Evolutionary conservation across 768 basidiomycete species (phyloP), one percentile per base, ranked within the genome.

Genomic region (Cubamyces lactineus): DNA sequence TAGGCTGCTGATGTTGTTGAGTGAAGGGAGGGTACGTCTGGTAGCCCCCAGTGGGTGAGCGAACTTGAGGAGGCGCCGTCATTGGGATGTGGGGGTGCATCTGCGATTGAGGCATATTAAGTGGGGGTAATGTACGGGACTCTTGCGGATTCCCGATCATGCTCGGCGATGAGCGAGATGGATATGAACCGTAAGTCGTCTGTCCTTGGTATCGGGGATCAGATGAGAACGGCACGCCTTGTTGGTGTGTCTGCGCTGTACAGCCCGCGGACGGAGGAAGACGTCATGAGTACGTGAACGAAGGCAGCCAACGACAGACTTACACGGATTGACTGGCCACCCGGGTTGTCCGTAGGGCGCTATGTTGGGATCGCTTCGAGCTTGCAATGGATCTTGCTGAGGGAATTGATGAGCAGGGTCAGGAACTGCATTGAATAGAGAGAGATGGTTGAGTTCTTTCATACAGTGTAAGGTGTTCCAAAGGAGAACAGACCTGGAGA

Each of bases 401-500:
- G 84, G 77, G 75, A 83, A 88, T 64, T 84, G 77, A 71, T 53
- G 63, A 66, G 71, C 16, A 41, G 78, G 74, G 72, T 76, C 72
- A 81, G 86, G 84, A 77, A 79, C 87, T 88, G 76, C 77, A 80
- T 85, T 86, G 83, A 86, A 84, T 78, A 77, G 71, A 77, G 78
- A 76, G 71, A 77, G 78, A 76, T 81, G 72, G 80, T 77, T 72
- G 81, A 69, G 65, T 53, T 67, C 68, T 60, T 67, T 69, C 69
- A 67, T 67, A 68, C 65, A 69, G 39, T 64, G 53, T 61, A 63
- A 67, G 61, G 63, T 49, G 61, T 43, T 56, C 63, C 64, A 61
- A 59, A 68, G 78, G 77, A 76, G 77, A 82, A 89, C 89, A 84
- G 86, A 91, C 89, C 89, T 91, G 89, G 84, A 88, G 87, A 88